A percentile compares a stretch with the other conserved stretches of the same genome.
These are phyloP conservation scores for Oryza meyeriana DNA, from an alignment of 176 grass and related monocot genomes.

Conservation along the genomic window DNA sequence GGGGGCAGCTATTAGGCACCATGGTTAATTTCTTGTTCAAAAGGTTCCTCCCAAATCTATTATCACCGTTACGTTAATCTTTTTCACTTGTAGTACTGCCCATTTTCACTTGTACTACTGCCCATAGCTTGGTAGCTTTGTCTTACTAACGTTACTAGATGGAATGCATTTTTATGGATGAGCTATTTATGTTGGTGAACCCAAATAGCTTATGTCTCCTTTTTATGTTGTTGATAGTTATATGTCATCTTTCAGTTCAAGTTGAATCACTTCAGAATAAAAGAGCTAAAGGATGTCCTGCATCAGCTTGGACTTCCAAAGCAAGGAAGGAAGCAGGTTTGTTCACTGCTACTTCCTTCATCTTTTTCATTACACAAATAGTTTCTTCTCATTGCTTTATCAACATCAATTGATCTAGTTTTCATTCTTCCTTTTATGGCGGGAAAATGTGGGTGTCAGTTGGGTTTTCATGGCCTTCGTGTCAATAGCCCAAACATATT, in stretches of 20 bases:
- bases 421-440: neutral
- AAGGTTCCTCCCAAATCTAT: neutral
- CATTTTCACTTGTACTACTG: neutral
- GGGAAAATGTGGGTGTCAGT: neutral
- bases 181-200: neutral
- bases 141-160: neutral
- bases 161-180: neutral
- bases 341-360: neutral
- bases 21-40: neutral
- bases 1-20: neutral
- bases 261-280: constrained; percentile 65
- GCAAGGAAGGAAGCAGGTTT: constrained; percentile 89
- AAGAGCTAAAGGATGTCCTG: constrained; percentile 89
- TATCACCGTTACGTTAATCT: neutral
- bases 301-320: constrained; percentile 69
- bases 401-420: neutral
- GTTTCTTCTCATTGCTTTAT: neutral
- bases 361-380: neutral
- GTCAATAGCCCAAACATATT: neutral
- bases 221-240: constrained; percentile 4
- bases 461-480: neutral
- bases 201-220: neutral
- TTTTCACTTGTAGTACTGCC: neutral
- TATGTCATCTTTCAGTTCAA: constrained; percentile 44
- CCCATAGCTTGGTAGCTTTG: neutral